Percentiles rank a stretch among this genome's conserved stretches.
Conservation (phyloP, 2,329 filamentous ascomycete species). For the Clonostachys rhizophaga region DNA sequence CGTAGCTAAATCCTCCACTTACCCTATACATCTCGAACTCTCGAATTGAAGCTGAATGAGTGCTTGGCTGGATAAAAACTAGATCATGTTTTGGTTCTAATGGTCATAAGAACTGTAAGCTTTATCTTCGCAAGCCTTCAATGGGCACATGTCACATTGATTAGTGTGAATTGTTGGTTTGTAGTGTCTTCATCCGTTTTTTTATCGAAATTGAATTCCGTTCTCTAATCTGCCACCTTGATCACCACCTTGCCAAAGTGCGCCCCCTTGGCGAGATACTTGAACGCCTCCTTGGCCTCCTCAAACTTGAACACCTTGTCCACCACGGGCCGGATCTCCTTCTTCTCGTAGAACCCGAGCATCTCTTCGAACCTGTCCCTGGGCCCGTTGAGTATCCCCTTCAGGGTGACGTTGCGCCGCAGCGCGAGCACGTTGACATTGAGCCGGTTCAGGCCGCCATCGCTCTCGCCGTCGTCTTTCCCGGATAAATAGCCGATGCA, state of each 20-base stretch:
- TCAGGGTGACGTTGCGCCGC: conserved; percentile 38
- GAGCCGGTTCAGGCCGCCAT: conserved; percentile 32
- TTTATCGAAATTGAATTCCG: too few species aligned
- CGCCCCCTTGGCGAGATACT: conserved; percentile 44
- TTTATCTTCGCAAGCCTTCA: neutral
- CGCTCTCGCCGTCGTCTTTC: conserved; percentile 38
- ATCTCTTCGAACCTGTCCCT: conserved; percentile 48
- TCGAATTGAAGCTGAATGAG: too few species aligned
- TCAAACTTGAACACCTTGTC: conserved; percentile 40
- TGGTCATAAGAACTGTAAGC: too few species aligned
- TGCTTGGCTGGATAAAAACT: too few species aligned
- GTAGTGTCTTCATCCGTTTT: too few species aligned
- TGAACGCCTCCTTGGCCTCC: conserved; percentile 41
- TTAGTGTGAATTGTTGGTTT: too few species aligned
- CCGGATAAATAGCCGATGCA: conserved; percentile 45
- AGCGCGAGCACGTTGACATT: conserved; percentile 57
- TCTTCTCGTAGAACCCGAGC: conserved; percentile 36
- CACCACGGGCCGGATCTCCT: conserved; percentile 40
- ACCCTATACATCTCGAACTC: too few species aligned
- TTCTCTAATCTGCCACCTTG: conserved; percentile 19
- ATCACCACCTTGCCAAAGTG: conserved; percentile 57
- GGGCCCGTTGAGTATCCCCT: conserved; percentile 59
- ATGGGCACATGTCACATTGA: neutral
- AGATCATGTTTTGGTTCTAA: too few species aligned
- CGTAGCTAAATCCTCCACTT: too few species aligned